These are phyloP conservation scores for Hymenoscyphus salicellus DNA, from an alignment of 2,329 filamentous ascomycete species.

Conservation along the genomic window DNA sequence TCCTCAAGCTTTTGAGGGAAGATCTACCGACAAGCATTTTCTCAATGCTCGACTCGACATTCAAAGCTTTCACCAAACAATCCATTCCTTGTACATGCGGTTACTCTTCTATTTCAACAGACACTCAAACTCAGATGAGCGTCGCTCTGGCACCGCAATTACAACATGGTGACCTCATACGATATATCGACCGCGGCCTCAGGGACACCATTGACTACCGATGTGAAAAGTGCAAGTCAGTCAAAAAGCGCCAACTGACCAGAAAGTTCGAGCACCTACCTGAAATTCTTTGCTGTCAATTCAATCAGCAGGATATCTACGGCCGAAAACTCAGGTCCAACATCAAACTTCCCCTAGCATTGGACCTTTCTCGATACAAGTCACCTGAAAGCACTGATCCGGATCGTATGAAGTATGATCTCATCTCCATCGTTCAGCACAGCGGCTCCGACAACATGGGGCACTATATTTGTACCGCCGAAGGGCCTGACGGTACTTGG, in stretches of 20 bases:
- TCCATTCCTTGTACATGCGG: conserved; percentile 30
- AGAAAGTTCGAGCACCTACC: conserved; percentile 26
- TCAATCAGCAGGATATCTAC: conserved; percentile 29
- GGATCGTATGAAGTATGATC: conserved; percentile 29
- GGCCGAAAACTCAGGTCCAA: conserved; percentile 24
- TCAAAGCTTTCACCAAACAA: conserved; percentile 16
- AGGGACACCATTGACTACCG: conserved; percentile 27
- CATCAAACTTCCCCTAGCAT: conserved; percentile 20
- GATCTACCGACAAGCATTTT: conserved; percentile 29
- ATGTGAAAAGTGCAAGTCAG: conserved; percentile 29
- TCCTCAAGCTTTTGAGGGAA: conserved; percentile 27
- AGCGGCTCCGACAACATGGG: conserved; percentile 20
- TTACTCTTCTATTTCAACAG: conserved; percentile 22
- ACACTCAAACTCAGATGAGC: conserved; percentile 27
- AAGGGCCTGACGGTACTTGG: conserved; percentile 26
- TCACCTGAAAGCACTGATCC: conserved; percentile 7
- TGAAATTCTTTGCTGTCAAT: conserved; percentile 30
- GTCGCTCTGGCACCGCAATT: conserved; percentile 29
- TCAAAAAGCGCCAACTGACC: conserved; percentile 14
- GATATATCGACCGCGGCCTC: conserved; percentile 28
- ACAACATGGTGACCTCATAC: conserved; percentile 19
- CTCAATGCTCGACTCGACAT: conserved; percentile 24
- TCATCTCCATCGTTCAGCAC: conserved; percentile 35
- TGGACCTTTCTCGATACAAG: conserved; percentile 29
- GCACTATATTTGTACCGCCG: conserved; percentile 29